Conservation (phyloP, 2,329 filamentous ascomycete species). For the Aspergillus novoparasiticus region DNA sequence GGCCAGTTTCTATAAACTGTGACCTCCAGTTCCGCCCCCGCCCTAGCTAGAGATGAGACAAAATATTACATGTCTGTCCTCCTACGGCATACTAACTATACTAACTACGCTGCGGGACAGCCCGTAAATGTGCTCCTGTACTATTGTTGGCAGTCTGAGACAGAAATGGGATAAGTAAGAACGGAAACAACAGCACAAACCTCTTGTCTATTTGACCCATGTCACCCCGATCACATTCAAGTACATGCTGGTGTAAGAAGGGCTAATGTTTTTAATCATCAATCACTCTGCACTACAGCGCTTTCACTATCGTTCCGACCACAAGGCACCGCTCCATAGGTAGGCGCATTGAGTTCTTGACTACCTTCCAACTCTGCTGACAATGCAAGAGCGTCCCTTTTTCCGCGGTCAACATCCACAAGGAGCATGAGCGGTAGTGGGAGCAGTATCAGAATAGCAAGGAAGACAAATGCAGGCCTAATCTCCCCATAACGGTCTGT, state of each 20-base stretch:
- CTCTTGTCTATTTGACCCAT: neutral
- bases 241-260: neutral
- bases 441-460: slow-evolving; percentile 79
- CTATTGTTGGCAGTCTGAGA: neutral
- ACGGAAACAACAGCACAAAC: neutral
- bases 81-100: neutral
- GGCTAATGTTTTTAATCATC: neutral
- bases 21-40: no score
- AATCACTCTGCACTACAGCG: neutral
- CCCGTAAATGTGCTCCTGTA: neutral
- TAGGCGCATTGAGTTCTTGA: slow-evolving; percentile 20
- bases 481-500: slow-evolving; percentile 83
- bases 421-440: slow-evolving; percentile 83
- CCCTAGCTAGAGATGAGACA: neutral
- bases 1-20: no score
- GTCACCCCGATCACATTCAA: neutral
- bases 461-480: slow-evolving; percentile 86
- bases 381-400: slow-evolving; percentile 66
- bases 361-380: slow-evolving; percentile 54
- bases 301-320: neutral
- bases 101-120: neutral
- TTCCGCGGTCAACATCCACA: slow-evolving; percentile 81
- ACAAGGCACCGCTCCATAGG: slow-evolving; percentile 27
- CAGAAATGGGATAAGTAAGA: neutral
- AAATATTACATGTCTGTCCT: neutral